Evolutionary conservation across 1,284 basidiomycete species (phyloP).

Genomic region (Leccinum variabile): DNA sequence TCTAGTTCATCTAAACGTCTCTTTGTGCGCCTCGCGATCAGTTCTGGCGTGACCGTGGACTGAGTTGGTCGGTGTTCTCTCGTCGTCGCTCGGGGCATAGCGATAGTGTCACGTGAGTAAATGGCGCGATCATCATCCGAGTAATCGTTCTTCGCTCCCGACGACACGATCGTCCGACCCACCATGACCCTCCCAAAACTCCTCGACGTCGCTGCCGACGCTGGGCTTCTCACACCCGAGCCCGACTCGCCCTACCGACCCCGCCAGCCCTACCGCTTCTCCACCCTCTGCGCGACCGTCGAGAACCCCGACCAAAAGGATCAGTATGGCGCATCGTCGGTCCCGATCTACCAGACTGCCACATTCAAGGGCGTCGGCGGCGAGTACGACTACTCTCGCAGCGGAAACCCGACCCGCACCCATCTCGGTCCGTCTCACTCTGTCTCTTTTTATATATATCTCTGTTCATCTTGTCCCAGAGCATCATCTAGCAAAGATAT

Average conservation of each 20-base stretch:
- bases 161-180: conserved; percentile 17
- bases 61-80: conserved; percentile 44
- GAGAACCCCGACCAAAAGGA: conserved; percentile 89
- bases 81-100: conserved; percentile 33
- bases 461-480: conserved; percentile 49
- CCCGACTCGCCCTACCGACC: conserved; percentile 68
- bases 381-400: conserved; percentile 92
- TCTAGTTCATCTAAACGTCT: conserved; percentile 81
- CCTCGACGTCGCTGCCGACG: conserved; percentile 22
- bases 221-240: conserved; percentile 69
- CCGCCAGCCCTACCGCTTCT: conserved; percentile 76
- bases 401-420: conserved; percentile 95
- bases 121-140: neutral
- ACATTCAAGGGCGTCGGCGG: conserved; percentile 97
- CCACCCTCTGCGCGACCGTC: conserved; percentile 89
- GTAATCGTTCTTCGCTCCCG: neutral
- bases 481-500: conserved; percentile 94
- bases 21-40: conserved; percentile 71
- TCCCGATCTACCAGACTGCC: conserved; percentile 97
- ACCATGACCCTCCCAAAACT: conserved; percentile 24
- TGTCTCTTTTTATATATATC: neutral
- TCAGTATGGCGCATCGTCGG: conserved; percentile 91
- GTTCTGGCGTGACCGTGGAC: conserved; percentile 50
- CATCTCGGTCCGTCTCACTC: conserved; percentile 72
- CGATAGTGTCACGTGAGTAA: conserved; percentile 21